Base-by-base conservation (phyloP, 1,139 yeast species). In the Kodamaea arcana region DNA sequence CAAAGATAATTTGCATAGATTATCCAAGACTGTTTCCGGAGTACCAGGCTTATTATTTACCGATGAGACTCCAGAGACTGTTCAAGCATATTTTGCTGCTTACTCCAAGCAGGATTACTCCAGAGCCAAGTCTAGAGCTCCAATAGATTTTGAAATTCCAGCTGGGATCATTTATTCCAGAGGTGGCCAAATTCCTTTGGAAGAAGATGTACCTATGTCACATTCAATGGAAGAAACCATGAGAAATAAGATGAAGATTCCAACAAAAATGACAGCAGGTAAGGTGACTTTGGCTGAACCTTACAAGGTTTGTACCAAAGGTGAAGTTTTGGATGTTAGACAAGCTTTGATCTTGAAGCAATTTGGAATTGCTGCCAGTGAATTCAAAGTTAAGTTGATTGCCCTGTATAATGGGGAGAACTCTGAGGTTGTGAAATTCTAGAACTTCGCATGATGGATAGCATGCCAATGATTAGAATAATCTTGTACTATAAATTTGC, bases 171-270 rank as follows among this genome's bases (percentile, higher is more conserved):
- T 92, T 10, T 90, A 87, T 59, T 86, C 97, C 12, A 80, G 96
- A 58, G 99, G 97, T 50, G 98, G 98, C 14, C 95, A 86, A 63
- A 68, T 90, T 38, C 74, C 96, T 22, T 65, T 60, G 18, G 97
- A 88, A 56, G 97, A 92, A 48, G 99, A 92, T 60, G 92, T 92
- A 15, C 96, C 97, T 49, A 80, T 92, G 86, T 83, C 94, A 10
- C 98, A 92, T 58, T 87, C 97, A 4, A 72, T 94, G 63, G 98
- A 92, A 65, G 87, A 88, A 50, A 86, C 95, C 29, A 64, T 92
- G 52, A 81, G 98, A 69, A 84, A 80, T 58, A 83, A 83, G 55
- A 80, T 80, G 49, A 92, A 92, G 56, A 80, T 94, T 51, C 97
- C 98, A 45, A 90, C 97, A 7, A 83, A 78, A 54, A 83, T 92